Percentiles rank a stretch among this genome's conserved stretches.
Evolutionary conservation across 257 asterid species (phyloP).

Genomic region (Hygrophila difformis): DNA sequence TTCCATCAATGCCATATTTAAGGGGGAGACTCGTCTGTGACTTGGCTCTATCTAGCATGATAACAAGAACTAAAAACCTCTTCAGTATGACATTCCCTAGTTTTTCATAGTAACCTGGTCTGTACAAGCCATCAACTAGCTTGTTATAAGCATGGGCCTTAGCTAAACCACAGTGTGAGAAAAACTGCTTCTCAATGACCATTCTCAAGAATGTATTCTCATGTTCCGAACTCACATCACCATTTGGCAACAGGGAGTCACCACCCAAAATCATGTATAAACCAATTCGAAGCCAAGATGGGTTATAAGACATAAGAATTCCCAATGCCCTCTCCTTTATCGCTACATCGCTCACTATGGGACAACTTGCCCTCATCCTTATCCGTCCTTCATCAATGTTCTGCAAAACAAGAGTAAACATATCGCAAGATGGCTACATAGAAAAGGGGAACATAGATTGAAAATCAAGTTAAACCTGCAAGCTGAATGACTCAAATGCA

Average conservation of each 20-base stretch:
- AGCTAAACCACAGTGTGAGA: slow-evolving; percentile 71
- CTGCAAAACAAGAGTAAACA: slow-evolving; percentile 27
- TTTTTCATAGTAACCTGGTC: slow-evolving; percentile 95
- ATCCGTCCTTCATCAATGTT: slow-evolving; percentile 83
- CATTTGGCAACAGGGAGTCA: slow-evolving; percentile 64
- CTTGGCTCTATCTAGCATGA: slow-evolving; percentile 77
- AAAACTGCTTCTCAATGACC: slow-evolving; percentile 78
- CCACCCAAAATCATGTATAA: slow-evolving; percentile 79
- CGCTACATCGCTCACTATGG: slow-evolving; percentile 87
- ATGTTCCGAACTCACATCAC: slow-evolving; percentile 60
- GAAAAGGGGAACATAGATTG: slow-evolving; percentile 7
- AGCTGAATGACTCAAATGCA: slow-evolving; percentile 2
- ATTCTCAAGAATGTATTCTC: slow-evolving; percentile 74
- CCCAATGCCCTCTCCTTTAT: slow-evolving; percentile 78
- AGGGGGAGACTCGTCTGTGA: slow-evolving; percentile 75
- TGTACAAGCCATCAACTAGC: slow-evolving; percentile 86
- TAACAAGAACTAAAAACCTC: slow-evolving; percentile 81
- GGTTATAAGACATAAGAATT: slow-evolving; percentile 75
- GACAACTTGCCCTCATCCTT: slow-evolving; percentile 84
- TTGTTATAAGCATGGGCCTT: slow-evolving; percentile 80
- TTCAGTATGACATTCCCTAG: slow-evolving; percentile 81
- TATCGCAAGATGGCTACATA: not conserved
- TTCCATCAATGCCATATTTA: slow-evolving; percentile 89
- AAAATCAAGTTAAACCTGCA: not conserved
- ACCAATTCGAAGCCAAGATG: slow-evolving; percentile 81